Conservation (phyloP, 164 flowering plant species). For the Nelumbo lutea region DNA sequence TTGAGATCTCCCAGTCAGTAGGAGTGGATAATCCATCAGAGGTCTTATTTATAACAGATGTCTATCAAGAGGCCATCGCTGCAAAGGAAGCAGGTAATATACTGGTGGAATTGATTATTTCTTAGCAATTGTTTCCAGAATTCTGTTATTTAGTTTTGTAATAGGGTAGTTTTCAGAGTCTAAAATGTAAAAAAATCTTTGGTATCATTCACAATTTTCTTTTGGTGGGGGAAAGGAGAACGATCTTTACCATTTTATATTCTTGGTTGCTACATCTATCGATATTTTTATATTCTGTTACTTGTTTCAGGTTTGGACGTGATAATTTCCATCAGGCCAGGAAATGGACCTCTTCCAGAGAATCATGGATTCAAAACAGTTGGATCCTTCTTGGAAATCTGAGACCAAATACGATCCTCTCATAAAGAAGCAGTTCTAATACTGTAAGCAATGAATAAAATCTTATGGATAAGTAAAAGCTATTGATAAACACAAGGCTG, state of each 20-base stretch:
- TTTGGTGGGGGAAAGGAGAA: neutral
- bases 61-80: slow-evolving; percentile 83
- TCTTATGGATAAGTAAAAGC: too few species aligned
- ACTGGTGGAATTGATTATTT: neutral
- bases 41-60: slow-evolving; percentile 85
- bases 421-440: too few species aligned
- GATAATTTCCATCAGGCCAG: slow-evolving; percentile 57
- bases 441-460: too few species aligned
- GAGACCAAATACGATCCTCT: slow-evolving; percentile 3
- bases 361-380: slow-evolving; percentile 61
- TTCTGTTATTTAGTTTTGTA: neutral
- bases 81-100: slow-evolving; percentile 86
- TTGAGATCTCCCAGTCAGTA: slow-evolving; percentile 63
- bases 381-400: slow-evolving; percentile 51
- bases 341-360: slow-evolving; percentile 64
- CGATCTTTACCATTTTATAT: neutral
- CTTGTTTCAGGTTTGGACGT: slow-evolving; percentile 54
- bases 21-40: slow-evolving; percentile 86
- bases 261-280: too few species aligned
- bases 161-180: neutral
- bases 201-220: neutral
- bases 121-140: neutral
- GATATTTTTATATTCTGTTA: neutral
- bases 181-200: neutral
- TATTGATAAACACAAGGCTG: too few species aligned